Conservation (phyloP, 164 flowering plant species). For the Berberis vulgaris region DNA sequence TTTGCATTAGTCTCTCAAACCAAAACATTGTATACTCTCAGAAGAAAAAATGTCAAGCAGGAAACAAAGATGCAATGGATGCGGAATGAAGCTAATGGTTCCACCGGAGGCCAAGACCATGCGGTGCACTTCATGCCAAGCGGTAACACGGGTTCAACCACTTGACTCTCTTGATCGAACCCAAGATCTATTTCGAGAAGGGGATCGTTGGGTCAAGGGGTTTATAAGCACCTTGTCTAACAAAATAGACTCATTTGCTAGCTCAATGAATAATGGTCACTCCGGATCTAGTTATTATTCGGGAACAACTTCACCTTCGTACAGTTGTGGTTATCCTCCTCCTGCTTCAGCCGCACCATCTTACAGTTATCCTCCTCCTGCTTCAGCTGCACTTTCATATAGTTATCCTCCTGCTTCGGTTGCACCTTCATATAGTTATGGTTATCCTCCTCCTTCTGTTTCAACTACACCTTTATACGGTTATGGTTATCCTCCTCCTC, state of each 20-base stretch:
- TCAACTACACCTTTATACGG: too few species aligned
- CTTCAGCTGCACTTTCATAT: too few species aligned
- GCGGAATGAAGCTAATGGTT: slow-evolving; percentile 12
- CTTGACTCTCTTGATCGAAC: not conserved
- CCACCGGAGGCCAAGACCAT: slow-evolving; percentile 14
- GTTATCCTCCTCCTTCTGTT: too few species aligned
- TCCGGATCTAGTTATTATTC: not conserved
- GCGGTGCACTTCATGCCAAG: slow-evolving; percentile 12
- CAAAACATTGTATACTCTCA: too few species aligned
- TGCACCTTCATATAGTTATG: too few species aligned
- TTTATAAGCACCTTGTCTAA: slow-evolving; percentile 10
- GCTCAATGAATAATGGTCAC: slow-evolving; percentile 1
- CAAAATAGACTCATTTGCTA: slow-evolving; percentile 3
- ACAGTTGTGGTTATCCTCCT: too few species aligned
- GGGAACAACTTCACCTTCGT: too few species aligned
- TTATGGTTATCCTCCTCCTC: not conserved
- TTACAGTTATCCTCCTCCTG: too few species aligned
- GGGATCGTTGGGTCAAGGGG: slow-evolving; percentile 9
- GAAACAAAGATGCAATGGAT: slow-evolving; percentile 17
- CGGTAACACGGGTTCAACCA: slow-evolving; percentile 7
- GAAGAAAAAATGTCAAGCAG: slow-evolving; percentile 11
- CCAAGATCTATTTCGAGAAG: slow-evolving; percentile 11
- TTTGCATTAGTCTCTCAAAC: too few species aligned
- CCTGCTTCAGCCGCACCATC: too few species aligned
- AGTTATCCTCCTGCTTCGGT: too few species aligned